Conservation (phyloP, 2,329 filamentous ascomycete genomes). For the Paraconiothyrium sp. region DNA sequence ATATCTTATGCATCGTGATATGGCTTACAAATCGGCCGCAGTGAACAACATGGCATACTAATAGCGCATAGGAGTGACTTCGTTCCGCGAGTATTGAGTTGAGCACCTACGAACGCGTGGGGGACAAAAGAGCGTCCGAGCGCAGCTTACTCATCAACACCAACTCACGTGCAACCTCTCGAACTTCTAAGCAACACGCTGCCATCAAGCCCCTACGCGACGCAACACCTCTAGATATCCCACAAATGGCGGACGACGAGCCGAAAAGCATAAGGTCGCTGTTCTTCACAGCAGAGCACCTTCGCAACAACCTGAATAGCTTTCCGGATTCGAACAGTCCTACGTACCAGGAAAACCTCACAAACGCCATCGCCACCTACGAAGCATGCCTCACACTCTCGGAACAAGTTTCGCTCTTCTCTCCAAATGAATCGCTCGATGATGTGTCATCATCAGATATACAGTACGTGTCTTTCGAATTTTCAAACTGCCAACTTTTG, state of each 20-base stretch:
- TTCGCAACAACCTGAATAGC: slow-evolving; percentile 67
- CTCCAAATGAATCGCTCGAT: slow-evolving; percentile 86
- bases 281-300: slow-evolving; percentile 64
- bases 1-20: too few relatives aligned
- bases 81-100: slow-evolving; percentile 1
- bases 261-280: slow-evolving; percentile 65
- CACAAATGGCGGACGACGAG: slow-evolving; percentile 58
- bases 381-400: slow-evolving; percentile 76
- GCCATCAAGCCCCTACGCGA: background rate
- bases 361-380: slow-evolving; percentile 74
- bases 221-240: background rate
- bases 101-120: slow-evolving; percentile 26
- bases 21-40: background rate
- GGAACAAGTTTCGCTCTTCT: slow-evolving; percentile 81
- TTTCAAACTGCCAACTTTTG: background rate
- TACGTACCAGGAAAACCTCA: slow-evolving; percentile 73
- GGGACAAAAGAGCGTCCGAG: slow-evolving; percentile 16
- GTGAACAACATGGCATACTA: background rate
- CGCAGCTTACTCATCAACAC: slow-evolving; percentile 32
- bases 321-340: slow-evolving; percentile 72
- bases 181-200: slow-evolving; percentile 20
- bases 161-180: slow-evolving; percentile 36
- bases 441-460: slow-evolving; percentile 87
- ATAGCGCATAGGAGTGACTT: background rate
- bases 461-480: slow-evolving; percentile 62